Conservation (phyloP, 2,329 filamentous ascomycete genomes). For the Alternaria sp. region DNA sequence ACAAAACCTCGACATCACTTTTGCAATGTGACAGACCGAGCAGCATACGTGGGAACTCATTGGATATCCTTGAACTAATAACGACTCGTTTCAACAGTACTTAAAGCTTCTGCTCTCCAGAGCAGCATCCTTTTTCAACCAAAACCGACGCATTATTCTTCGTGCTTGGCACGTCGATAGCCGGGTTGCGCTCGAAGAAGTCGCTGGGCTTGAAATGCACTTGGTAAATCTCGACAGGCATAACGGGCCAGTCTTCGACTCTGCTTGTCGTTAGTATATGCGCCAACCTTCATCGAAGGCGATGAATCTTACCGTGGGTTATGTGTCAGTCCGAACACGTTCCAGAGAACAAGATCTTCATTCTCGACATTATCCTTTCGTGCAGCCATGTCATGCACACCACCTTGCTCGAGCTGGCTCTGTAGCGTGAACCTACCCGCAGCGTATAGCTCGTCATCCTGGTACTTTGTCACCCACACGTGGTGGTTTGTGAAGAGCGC, state of each 20-base stretch:
- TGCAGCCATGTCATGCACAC: constrained; percentile 55
- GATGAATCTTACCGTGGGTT: constrained; percentile 53
- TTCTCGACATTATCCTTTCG: constrained; percentile 54
- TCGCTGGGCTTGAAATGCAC: constrained; percentile 60
- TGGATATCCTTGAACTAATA: not conserved
- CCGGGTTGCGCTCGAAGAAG: constrained; percentile 63
- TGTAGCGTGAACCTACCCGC: constrained; percentile 60
- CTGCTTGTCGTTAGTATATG: constrained; percentile 7
- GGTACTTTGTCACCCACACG: constrained; percentile 64
- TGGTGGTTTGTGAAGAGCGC: constrained; percentile 61
- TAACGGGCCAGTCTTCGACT: constrained; percentile 61
- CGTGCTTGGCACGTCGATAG: constrained; percentile 60
- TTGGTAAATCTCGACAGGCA: constrained; percentile 59
- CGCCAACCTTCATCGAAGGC: not conserved
- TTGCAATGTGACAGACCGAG: not conserved
- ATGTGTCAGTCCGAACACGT: constrained; percentile 60
- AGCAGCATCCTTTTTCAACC: constrained; percentile 30
- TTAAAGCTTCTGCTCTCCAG: constrained; percentile 27
- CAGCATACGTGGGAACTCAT: not conserved
- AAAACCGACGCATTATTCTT: constrained; percentile 44
- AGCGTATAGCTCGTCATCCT: constrained; percentile 61
- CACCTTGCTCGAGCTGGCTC: constrained; percentile 53
- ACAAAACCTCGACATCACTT: not conserved
- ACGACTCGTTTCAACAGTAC: not conserved
- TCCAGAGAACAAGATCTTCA: constrained; percentile 61